Conservation (phyloP, 805 yeast species). For the Kazachstania martiniae region DNA sequence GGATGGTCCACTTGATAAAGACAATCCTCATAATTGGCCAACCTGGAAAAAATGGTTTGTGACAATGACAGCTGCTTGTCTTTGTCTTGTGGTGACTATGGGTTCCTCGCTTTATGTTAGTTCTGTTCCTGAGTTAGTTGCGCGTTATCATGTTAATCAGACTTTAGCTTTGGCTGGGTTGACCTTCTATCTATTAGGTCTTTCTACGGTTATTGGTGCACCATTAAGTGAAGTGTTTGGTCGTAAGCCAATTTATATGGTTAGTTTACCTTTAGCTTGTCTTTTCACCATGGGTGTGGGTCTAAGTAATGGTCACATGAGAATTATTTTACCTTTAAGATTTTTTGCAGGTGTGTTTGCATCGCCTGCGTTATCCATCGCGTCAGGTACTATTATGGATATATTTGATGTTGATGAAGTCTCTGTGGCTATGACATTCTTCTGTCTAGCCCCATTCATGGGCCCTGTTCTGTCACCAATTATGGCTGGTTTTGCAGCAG, state of each 20-base stretch:
- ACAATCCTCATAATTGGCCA: slow-evolving; percentile 63
- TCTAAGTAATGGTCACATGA: slow-evolving; percentile 44
- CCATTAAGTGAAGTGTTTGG: slow-evolving; percentile 66
- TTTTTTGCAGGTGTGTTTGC: slow-evolving; percentile 69
- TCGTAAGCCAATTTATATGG: slow-evolving; percentile 47
- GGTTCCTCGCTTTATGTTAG: slow-evolving; percentile 66
- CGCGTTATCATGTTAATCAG: slow-evolving; percentile 41
- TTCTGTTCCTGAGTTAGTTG: slow-evolving; percentile 46
- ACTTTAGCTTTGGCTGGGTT: slow-evolving; percentile 58
- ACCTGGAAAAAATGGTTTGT: slow-evolving; percentile 49
- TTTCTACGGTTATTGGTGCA: slow-evolving; percentile 63
- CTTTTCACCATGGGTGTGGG: slow-evolving; percentile 69
- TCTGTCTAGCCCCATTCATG: slow-evolving; percentile 67
- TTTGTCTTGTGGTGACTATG: slow-evolving; percentile 60
- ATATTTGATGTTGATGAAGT: slow-evolving; percentile 56
- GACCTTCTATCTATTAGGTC: slow-evolving; percentile 59
- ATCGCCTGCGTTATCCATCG: slow-evolving; percentile 74
- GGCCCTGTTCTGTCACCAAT: slow-evolving; percentile 76
- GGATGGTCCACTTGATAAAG: slow-evolving; percentile 55
- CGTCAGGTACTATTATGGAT: slow-evolving; percentile 77
- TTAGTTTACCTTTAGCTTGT: slow-evolving; percentile 56
- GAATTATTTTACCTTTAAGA: slow-evolving; percentile 53
- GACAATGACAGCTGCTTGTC: slow-evolving; percentile 52
- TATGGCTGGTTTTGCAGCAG: slow-evolving; percentile 60
- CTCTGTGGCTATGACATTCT: slow-evolving; percentile 68